phyloP scores from a whole-genome alignment of 805 yeast genomes.

The Babjeviella inositovora region DNA sequence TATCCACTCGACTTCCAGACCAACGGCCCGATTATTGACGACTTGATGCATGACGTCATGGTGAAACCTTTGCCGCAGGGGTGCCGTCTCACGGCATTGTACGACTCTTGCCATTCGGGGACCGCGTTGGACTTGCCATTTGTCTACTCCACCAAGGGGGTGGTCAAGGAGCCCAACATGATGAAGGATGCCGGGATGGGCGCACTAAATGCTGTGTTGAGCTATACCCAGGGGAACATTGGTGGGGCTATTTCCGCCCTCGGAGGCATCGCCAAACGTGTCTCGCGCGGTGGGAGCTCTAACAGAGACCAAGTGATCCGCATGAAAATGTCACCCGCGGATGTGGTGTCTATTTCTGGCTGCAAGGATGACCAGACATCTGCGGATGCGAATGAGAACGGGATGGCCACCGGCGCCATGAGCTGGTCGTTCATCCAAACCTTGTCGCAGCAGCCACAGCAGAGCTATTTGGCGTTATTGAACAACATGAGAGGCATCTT shows the following conservation, averaged over 20 bases:
- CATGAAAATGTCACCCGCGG: slow-evolving; percentile 59
- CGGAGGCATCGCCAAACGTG: slow-evolving; percentile 22
- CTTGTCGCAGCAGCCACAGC: slow-evolving; percentile 41
- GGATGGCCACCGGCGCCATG: slow-evolving; percentile 72
- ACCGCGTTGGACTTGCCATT: slow-evolving; percentile 71
- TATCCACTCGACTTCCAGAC: slow-evolving; percentile 60
- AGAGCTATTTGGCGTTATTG: slow-evolving; percentile 51
- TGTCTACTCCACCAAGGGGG: slow-evolving; percentile 70
- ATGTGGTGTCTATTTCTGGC: slow-evolving; percentile 62
- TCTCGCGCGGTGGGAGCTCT: slow-evolving; percentile 18
- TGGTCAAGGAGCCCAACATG: slow-evolving; percentile 65
- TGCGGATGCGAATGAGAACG: slow-evolving; percentile 67
- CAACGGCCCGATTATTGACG: slow-evolving; percentile 60
- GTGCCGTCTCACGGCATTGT: slow-evolving; percentile 62
- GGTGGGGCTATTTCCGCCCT: slow-evolving; percentile 22
- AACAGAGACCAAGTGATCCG: slow-evolving; percentile 23
- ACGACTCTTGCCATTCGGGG: slow-evolving; percentile 82
- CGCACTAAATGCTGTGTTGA: slow-evolving; percentile 38
- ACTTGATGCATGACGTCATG: slow-evolving; percentile 54
- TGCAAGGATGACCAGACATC: slow-evolving; percentile 76
- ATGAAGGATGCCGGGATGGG: slow-evolving; percentile 63
- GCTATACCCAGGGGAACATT: slow-evolving; percentile 44
- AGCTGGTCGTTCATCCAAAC: slow-evolving; percentile 64
- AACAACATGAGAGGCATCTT: slow-evolving; percentile 56
- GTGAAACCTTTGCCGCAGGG: slow-evolving; percentile 60